A percentile compares a stretch with the other conserved stretches of the same genome.
These are phyloP conservation scores for Mortierella sp. DNA, from an alignment of 371 early-diverging fungal species.

Conservation along the genomic window DNA sequence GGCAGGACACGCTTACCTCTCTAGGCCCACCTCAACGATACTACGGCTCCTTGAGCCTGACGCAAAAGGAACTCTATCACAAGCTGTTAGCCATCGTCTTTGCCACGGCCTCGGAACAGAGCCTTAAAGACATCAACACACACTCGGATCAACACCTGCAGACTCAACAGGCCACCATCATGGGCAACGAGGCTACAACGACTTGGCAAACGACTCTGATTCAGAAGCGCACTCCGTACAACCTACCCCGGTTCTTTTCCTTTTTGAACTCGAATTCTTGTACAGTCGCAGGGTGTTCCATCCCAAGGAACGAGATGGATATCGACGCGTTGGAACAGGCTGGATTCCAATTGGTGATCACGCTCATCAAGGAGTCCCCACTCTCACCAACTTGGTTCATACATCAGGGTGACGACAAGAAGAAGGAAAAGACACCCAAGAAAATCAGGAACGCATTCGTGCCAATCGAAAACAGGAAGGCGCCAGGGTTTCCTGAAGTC, in stretches of 20 bases:
- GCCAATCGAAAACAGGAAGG: constrained; percentile 51
- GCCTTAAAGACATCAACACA: background rate
- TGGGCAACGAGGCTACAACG: constrained; percentile 30
- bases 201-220: constrained; percentile 36
- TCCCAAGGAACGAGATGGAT: constrained; percentile 57
- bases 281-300: constrained; percentile 59
- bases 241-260: constrained; percentile 60
- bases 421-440: constrained; percentile 6
- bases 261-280: constrained; percentile 57
- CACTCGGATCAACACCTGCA: constrained; percentile 5
- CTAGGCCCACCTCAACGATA: constrained; percentile 48
- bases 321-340: constrained; percentile 52
- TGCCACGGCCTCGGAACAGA: constrained; percentile 11
- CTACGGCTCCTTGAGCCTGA: constrained; percentile 21
- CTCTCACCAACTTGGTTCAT: constrained; percentile 59
- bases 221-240: constrained; percentile 38
- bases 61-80: constrained; percentile 32
- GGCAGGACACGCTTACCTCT: constrained; percentile 49
- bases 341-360: constrained; percentile 57
- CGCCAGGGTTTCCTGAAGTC: constrained; percentile 45
- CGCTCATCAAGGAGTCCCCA: constrained; percentile 63
- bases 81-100: constrained; percentile 38
- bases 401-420: background rate
- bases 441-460: constrained; percentile 47
- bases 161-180: constrained; percentile 16